Percentiles rank a stretch among this genome's conserved stretches.
Conservation (phyloP, 2,329 filamentous ascomycete species). For the Mycosphaerella arachidis region DNA sequence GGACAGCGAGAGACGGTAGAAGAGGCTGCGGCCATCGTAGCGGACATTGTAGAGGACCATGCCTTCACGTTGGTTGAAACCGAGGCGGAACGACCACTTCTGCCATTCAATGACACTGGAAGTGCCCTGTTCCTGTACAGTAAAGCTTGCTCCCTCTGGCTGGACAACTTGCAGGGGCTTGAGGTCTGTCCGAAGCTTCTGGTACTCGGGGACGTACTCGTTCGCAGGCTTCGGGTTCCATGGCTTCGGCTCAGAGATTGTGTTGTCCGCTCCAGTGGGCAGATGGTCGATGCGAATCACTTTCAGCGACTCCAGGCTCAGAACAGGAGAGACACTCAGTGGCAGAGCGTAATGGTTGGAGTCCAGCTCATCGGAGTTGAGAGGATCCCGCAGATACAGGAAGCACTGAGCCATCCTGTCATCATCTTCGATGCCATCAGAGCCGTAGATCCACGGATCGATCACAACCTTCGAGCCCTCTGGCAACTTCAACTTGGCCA, state of each 20-base stretch:
- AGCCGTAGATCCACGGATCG: constrained; percentile 23
- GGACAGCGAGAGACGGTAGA: constrained; percentile 62
- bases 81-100: constrained; percentile 59
- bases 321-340: constrained; percentile 62
- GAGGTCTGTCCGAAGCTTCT: constrained; percentile 39
- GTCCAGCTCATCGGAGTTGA: constrained; percentile 56
- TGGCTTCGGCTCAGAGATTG: constrained; percentile 42
- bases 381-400: constrained; percentile 61
- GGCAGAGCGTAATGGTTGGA: constrained; percentile 67
- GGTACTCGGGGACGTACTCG: constrained; percentile 61
- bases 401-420: constrained; percentile 53
- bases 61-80: constrained; percentile 61
- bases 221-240: constrained; percentile 57
- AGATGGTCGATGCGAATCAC: constrained; percentile 66
- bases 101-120: constrained; percentile 57
- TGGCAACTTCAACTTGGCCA: constrained; percentile 57
- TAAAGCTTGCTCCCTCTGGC: constrained; percentile 64
- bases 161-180: constrained; percentile 72
- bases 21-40: constrained; percentile 52
- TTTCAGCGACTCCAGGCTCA: constrained; percentile 59
- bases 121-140: constrained; percentile 45
- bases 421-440: constrained; percentile 47
- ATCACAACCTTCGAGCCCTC: constrained; percentile 52
- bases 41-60: constrained; percentile 63
- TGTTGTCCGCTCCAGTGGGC: constrained; percentile 62